Percentiles rank a stretch among this genome's conserved stretches.
Conservation (phyloP, 108 stramenopile genomes). For the Parmales sp. region DNA sequence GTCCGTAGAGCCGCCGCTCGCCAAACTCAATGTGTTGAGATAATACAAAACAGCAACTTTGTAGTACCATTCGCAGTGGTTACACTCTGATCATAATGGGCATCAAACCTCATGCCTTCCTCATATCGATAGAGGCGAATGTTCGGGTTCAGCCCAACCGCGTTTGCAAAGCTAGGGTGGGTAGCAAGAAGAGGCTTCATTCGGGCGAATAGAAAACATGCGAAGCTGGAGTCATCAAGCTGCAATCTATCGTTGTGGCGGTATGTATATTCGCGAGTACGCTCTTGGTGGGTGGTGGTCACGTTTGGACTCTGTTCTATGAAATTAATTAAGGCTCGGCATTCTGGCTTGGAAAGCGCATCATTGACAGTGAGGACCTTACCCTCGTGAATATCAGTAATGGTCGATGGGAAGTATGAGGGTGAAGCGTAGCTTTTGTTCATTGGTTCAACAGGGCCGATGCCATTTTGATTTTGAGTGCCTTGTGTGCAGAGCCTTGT, state of each 20-base stretch:
- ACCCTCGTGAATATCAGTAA: no score
- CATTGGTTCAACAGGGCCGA: no score
- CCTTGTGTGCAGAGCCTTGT: no score
- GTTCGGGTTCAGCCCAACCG: background rate
- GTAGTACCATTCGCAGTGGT: background rate
- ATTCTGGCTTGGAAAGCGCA: no score
- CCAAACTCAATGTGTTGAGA: background rate
- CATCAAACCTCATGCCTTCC: background rate
- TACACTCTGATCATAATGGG: background rate
- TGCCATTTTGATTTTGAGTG: no score
- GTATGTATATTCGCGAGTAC: background rate
- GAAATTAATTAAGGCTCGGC: no score
- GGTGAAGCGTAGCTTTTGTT: no score
- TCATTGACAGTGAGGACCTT: no score
- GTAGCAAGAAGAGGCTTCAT: background rate
- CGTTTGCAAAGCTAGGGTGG: background rate
- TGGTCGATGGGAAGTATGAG: no score
- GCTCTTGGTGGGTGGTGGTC: background rate
- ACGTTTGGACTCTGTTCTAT: no score
- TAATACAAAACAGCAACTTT: background rate
- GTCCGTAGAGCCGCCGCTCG: background rate
- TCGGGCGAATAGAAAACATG: background rate
- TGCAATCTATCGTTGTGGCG: background rate
- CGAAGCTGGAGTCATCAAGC: background rate
- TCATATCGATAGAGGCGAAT: background rate